Evolutionary conservation across 2,329 filamentous ascomycete species (phyloP).

Genomic region (Cladophialophora bantiana): DNA sequence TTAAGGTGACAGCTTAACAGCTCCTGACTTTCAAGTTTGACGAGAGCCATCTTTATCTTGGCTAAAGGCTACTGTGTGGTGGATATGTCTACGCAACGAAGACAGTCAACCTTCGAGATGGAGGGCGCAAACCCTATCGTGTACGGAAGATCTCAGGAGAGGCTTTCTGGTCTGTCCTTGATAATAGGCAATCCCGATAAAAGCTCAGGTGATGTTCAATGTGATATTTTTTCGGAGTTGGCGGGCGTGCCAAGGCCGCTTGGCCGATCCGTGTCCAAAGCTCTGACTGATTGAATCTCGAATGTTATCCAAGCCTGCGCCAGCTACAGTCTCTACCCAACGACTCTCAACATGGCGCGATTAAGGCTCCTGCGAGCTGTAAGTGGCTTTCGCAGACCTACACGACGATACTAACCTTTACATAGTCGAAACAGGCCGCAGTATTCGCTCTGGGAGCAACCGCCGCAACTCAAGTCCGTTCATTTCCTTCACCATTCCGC

Average conservation of each 20-base stretch:
- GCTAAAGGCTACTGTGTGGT: no score
- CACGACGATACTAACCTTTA: constrained; percentile 13
- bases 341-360: constrained; percentile 31
- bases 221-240: no score
- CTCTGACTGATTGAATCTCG: constrained; percentile 15
- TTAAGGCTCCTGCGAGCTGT: constrained; percentile 34
- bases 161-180: no score
- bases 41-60: no score
- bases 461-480: constrained; percentile 31
- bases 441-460: constrained; percentile 36
- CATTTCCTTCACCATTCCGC: constrained; percentile 47
- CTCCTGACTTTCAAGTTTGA: no score
- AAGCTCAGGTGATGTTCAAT: no score
- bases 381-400: constrained; percentile 12
- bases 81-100: no score
- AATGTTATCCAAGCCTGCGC: constrained; percentile 3
- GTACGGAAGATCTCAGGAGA: no score
- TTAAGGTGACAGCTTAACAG: no score
- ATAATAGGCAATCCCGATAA: no score
- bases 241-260: constrained; percentile 6
- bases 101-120: no score
- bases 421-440: constrained; percentile 32
- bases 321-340: constrained; percentile 2
- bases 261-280: constrained; percentile 3
- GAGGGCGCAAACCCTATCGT: no score